Evolutionary conservation across 2,329 filamentous ascomycete species (phyloP).

Genomic region (Cytospora piceicola): DNA sequence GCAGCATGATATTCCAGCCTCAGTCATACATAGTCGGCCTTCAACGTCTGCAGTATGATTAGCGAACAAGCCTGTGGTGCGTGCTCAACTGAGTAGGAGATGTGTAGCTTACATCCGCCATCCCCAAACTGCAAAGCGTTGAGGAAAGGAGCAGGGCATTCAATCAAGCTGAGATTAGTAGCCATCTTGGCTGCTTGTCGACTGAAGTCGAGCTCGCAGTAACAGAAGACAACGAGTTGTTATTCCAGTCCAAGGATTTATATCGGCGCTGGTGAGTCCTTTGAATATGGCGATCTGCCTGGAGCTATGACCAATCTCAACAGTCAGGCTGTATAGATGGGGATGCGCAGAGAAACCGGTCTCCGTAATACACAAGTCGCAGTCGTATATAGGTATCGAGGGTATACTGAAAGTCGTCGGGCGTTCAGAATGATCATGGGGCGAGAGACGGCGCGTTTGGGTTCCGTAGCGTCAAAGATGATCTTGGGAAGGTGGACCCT

Average conservation of each 20-base stretch:
- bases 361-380: not conserved
- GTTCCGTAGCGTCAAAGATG: not conserved
- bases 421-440: not conserved
- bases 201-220: not conserved
- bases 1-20: slow-evolving; percentile 70
- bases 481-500: not conserved
- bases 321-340: not conserved
- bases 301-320: slow-evolving; percentile 6
- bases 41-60: slow-evolving; percentile 53
- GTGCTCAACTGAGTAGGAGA: slow-evolving; percentile 1
- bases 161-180: slow-evolving; percentile 12
- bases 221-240: not conserved
- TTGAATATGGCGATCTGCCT: not conserved
- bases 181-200: slow-evolving; percentile 20
- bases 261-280: slow-evolving; percentile 3
- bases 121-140: slow-evolving; percentile 26
- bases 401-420: not conserved
- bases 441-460: slow-evolving; percentile 5
- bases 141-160: slow-evolving; percentile 30
- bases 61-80: slow-evolving; percentile 34
- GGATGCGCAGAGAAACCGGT: not conserved
- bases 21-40: slow-evolving; percentile 57
- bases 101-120: slow-evolving; percentile 30
- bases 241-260: not conserved
- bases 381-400: not conserved